A percentile compares a stretch with the other conserved stretches of the same genome.
phyloP scores from a whole-genome alignment of 2,329 filamentous ascomycete genomes.

The Venturia pyrina region DNA sequence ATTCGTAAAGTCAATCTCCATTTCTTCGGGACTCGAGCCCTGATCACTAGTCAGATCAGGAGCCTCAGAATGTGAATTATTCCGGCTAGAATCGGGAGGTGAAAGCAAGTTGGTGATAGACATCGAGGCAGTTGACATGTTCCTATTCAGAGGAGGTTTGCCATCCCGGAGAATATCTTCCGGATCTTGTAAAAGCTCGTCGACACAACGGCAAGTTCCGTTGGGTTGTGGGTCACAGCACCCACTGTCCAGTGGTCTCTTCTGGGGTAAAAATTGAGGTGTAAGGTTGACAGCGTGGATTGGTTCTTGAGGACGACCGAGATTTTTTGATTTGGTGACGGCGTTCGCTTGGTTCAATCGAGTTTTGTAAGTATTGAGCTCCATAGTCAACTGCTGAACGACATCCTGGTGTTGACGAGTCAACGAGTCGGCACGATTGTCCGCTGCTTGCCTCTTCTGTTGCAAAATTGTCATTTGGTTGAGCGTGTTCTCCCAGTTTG shows the following conservation, averaged over 20 bases:
- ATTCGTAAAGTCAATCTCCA: slow-evolving; percentile 13
- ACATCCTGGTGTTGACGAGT: background rate
- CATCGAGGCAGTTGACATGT: slow-evolving; percentile 6
- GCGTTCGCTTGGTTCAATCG: background rate
- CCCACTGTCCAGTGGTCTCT: background rate
- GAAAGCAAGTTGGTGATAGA: slow-evolving; percentile 12
- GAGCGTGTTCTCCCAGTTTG: background rate
- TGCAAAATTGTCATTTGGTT: background rate
- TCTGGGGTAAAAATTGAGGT: background rate
- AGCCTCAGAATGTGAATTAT: slow-evolving; percentile 1
- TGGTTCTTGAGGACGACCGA: background rate
- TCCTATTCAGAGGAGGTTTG: background rate
- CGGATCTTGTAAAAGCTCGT: slow-evolving; percentile 2
- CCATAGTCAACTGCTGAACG: background rate
- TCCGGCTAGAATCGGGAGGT: background rate
- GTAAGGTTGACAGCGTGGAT: background rate
- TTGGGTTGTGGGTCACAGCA: slow-evolving; percentile 12
- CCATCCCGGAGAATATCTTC: background rate
- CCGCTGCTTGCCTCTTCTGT: background rate
- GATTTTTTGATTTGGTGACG: background rate
- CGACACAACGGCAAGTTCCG: slow-evolving; percentile 13
- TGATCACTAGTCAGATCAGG: slow-evolving; percentile 8
- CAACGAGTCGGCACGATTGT: background rate
- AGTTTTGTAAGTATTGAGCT: background rate
- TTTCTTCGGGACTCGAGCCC: slow-evolving; percentile 8